A percentile compares a stretch with the other conserved stretches of the same genome.
Evolutionary conservation across 306 rosid genomes (phyloP).

Genomic region (Citrullus amarus): DNA sequence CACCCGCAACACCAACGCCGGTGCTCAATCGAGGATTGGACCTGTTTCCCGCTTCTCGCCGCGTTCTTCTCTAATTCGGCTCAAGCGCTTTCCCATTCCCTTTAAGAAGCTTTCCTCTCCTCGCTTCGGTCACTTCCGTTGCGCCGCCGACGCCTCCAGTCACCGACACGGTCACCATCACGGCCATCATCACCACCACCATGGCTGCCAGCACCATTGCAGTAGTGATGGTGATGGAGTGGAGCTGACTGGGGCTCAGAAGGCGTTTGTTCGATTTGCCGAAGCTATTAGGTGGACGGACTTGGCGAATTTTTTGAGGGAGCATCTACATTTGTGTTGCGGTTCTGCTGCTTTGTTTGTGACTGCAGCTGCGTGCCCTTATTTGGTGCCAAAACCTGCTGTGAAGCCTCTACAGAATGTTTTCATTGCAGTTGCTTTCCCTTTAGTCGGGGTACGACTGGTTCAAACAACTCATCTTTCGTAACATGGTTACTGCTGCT

Average conservation of each 20-base stretch:
- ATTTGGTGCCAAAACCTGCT: conserved; percentile 49
- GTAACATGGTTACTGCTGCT: not conserved
- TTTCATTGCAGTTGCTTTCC: conserved; percentile 57
- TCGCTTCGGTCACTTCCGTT: conserved; percentile 26
- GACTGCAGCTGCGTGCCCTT: conserved; percentile 74
- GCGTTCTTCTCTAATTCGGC: conserved; percentile 15
- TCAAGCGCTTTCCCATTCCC: conserved; percentile 14
- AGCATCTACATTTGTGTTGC: conserved; percentile 78
- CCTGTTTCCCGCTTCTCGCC: conserved; percentile 16
- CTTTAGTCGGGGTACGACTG: conserved; percentile 70
- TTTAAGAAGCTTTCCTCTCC: conserved; percentile 12
- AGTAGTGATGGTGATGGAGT: conserved; percentile 17
- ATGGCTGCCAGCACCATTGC: conserved; percentile 37
- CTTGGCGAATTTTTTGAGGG: conserved; percentile 60
- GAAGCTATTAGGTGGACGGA: conserved; percentile 68
- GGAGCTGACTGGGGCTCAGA: conserved; percentile 50
- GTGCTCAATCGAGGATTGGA: conserved; percentile 23
- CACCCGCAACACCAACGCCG: conserved; percentile 5
- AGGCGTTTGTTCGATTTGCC: conserved; percentile 53
- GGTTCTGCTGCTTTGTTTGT: conserved; percentile 61
- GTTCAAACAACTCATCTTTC: not conserved
- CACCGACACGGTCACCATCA: conserved; percentile 18
- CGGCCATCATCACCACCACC: conserved; percentile 11
- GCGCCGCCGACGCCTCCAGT: conserved; percentile 22
- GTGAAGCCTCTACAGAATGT: conserved; percentile 62